Conservation (phyloP, 208 protist species). For the Leishmania turanica region DNA sequence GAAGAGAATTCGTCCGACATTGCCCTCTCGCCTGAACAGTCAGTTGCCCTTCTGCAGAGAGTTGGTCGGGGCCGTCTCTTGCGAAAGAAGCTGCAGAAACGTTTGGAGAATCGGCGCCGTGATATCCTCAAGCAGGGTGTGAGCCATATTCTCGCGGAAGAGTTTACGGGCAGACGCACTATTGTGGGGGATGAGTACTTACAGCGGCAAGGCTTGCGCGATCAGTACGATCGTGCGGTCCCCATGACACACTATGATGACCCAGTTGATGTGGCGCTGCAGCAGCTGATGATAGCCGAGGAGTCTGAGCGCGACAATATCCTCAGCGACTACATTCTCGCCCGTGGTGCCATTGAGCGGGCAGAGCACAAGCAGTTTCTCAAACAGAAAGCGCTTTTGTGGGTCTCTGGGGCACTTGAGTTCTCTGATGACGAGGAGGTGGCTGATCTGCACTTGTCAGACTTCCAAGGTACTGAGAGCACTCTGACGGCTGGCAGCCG, state of each 20-base stretch:
- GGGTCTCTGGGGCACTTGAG: background rate
- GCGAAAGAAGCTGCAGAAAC: constrained; percentile 17
- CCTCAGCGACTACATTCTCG: constrained; percentile 19
- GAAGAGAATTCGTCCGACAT: background rate
- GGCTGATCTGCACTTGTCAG: background rate
- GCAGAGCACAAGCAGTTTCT: constrained; percentile 38
- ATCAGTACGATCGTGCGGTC: background rate
- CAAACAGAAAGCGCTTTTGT: background rate
- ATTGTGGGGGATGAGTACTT: constrained; percentile 23
- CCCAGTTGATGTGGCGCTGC: background rate
- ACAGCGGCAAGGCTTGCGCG: constrained; percentile 6
- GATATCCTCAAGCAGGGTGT: constrained; percentile 31
- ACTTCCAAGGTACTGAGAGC: background rate
- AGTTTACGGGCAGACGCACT: constrained; percentile 21
- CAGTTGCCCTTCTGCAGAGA: constrained; percentile 22
- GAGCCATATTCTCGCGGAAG: constrained; percentile 23
- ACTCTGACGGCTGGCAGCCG: background rate
- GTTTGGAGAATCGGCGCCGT: constrained; percentile 28
- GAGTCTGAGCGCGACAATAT: constrained; percentile 8
- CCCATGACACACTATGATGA: background rate
- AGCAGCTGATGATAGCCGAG: constrained; percentile 18
- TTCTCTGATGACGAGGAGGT: constrained; percentile 17
- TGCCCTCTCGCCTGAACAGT: background rate
- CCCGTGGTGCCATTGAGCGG: constrained; percentile 17
- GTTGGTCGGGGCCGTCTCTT: constrained; percentile 26